phyloP scores from a whole-genome alignment of 2,329 filamentous ascomycete species.

The Trichoderma sp. region DNA sequence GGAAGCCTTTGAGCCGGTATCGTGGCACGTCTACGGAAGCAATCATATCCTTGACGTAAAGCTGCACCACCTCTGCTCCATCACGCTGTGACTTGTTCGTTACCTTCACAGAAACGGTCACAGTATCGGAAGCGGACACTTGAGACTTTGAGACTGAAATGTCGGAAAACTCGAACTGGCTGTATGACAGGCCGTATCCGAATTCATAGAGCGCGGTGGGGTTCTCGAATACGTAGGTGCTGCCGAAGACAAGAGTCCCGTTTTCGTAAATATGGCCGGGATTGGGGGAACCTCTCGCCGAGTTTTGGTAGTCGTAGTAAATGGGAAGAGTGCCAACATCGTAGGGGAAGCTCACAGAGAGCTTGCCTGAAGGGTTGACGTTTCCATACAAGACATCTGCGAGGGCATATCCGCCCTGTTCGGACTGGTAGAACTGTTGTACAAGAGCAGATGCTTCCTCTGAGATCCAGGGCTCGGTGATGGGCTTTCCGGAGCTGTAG shows the following conservation, averaged over 20 bases:
- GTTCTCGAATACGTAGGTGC: conserved; percentile 4
- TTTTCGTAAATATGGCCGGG: background rate
- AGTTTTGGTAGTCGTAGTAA: conserved; percentile 12
- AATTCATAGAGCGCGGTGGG: conserved; percentile 12
- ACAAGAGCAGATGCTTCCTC: conserved; percentile 10
- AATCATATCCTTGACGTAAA: conserved; percentile 12
- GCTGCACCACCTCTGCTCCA: conserved; percentile 8
- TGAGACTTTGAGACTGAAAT: conserved; percentile 1
- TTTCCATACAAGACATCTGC: conserved; percentile 10
- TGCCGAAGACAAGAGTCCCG: conserved; percentile 6
- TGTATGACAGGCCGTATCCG: conserved; percentile 14
- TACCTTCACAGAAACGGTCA: conserved; percentile 7
- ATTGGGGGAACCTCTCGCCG: background rate
- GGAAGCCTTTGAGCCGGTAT: conserved; percentile 9
- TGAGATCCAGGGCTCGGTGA: conserved; percentile 10
- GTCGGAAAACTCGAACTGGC: conserved; percentile 3
- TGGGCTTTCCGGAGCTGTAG: conserved; percentile 14
- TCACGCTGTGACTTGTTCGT: conserved; percentile 2
- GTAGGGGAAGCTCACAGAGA: conserved; percentile 17
- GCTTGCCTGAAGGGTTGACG: conserved; percentile 10
- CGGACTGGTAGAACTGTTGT: conserved; percentile 15
- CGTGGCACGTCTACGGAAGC: conserved; percentile 6
- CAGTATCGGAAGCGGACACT: conserved; percentile 4
- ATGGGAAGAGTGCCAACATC: conserved; percentile 15
- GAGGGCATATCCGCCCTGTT: conserved; percentile 6